Evolutionary conservation across 257 asterid genomes (phyloP), one percentile per base, ranked within the genome.

Genomic region (Solanum rostratum): DNA sequence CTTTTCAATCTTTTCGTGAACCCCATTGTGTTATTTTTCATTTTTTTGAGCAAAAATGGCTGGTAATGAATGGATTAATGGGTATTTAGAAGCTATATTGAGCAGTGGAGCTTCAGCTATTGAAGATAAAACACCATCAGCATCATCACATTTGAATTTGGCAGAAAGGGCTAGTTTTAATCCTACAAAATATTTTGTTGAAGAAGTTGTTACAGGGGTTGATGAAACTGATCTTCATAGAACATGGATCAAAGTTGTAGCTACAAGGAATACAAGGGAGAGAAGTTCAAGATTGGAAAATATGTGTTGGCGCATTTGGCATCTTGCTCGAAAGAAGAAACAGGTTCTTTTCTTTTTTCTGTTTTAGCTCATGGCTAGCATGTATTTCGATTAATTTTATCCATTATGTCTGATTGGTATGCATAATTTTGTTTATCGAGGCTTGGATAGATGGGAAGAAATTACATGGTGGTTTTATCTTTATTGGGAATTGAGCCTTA

Each of bases 261-360:
- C 97, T 2, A 94, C 93, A 2, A 89, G 98, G 82, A 93, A 94
- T 63, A 92, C 97, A 1, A 87, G 91, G 55, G 97, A 93, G 80
- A 88, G 97, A 84, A 94, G 91, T 39, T 89, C 96, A 24, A 86
- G 98, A 84, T 93, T 94, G 76, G 97, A 94, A 85, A 94, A 94
- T 74, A 94, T 94, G 98, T 94, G 98, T 87, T 94, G 98, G 98
- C 92, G 98, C 10, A 93, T 94, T 84, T 94, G 98, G 98, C 98
- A 94, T 79, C 96, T 94, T 68, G 87, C 98, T 12, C 93, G 98
- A 84, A 94, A 91, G 80, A 90, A 93, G 88, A 94, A 93, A 54
- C 97, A 93, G 98, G 98, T 93, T 41, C 10, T 7, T 79, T 9
- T 70, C 2, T 27, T 12, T 5, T 16, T 15, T 30, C 22, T 29